phyloP scores from a whole-genome alignment of 345 rosid genomes.

The Litchi chinensis region DNA sequence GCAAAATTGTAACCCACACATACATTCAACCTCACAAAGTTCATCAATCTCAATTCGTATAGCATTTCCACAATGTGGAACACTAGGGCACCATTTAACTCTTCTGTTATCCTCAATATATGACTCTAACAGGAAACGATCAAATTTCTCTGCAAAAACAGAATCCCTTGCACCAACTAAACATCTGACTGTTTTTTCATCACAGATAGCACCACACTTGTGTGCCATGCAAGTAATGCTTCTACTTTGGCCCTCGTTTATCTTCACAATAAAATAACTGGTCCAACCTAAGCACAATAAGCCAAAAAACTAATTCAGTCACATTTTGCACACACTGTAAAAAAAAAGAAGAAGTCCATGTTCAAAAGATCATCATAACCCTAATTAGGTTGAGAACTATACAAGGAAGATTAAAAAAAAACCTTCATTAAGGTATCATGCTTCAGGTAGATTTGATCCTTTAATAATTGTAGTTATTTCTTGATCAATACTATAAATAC shows the following conservation, averaged over 20 bases:
- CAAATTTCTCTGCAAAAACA: constrained; percentile 40
- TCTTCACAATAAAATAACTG: constrained; percentile 43
- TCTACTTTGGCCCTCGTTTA: constrained; percentile 49
- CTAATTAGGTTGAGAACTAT: background rate
- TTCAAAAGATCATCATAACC: background rate
- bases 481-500: background rate
- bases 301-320: background rate
- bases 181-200: constrained; percentile 35
- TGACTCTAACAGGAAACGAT: constrained; percentile 43
- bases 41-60: constrained; percentile 36
- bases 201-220: constrained; percentile 45
- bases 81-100: constrained; percentile 57
- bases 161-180: constrained; percentile 36
- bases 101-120: constrained; percentile 48
- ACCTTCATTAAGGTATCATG: background rate
- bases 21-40: constrained; percentile 42
- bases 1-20: constrained; percentile 46
- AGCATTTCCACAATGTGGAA: constrained; percentile 55
- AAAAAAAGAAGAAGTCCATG: background rate
- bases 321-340: background rate
- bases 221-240: constrained; percentile 44
- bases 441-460: background rate
- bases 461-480: background rate
- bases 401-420: constrained; percentile 1
- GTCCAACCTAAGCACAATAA: constrained; percentile 43